Evolutionary conservation across 108 stramenopile genomes (phyloP).

Genomic region (Epithemia pelagica): DNA sequence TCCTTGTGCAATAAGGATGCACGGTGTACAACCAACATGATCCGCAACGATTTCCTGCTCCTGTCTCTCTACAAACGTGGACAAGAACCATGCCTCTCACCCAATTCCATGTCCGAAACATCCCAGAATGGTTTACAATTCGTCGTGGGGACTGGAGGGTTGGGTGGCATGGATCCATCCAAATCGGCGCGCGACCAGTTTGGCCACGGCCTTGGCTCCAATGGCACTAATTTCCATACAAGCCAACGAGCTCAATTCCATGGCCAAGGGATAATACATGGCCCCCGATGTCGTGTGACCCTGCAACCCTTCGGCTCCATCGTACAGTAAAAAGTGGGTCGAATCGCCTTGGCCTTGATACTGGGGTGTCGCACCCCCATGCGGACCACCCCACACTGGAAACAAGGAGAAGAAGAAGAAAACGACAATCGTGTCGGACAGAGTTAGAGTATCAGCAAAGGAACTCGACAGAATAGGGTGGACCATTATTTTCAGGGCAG

Average conservation of each 20-base stretch:
- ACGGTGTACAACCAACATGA: too few relatives aligned
- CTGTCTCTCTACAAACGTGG: too few relatives aligned
- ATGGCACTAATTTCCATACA: slow-evolving; percentile 69
- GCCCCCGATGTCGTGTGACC: slow-evolving; percentile 34
- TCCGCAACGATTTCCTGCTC: too few relatives aligned
- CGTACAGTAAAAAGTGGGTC: slow-evolving; percentile 53
- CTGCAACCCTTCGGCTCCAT: slow-evolving; percentile 42
- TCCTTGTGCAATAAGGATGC: too few relatives aligned
- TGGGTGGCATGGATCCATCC: slow-evolving; percentile 16
- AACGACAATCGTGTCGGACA: neutral
- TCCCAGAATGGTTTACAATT: too few relatives aligned
- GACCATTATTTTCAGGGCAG: too few relatives aligned
- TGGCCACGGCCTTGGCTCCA: slow-evolving; percentile 71
- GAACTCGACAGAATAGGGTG: too few relatives aligned
- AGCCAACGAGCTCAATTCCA: slow-evolving; percentile 56
- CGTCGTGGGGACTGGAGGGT: neutral
- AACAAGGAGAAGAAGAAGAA: too few relatives aligned
- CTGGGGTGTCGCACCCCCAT: slow-evolving; percentile 59
- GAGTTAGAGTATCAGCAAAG: too few relatives aligned
- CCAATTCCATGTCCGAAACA: too few relatives aligned
- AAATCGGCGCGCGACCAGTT: slow-evolving; percentile 62
- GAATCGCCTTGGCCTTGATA: slow-evolving; percentile 40
- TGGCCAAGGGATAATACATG: slow-evolving; percentile 69
- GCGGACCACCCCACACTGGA: slow-evolving; percentile 38
- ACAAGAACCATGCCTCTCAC: too few relatives aligned